Base-by-base conservation (phyloP, 140 eudicot species). In the Ambrosia hybrid region DNA sequence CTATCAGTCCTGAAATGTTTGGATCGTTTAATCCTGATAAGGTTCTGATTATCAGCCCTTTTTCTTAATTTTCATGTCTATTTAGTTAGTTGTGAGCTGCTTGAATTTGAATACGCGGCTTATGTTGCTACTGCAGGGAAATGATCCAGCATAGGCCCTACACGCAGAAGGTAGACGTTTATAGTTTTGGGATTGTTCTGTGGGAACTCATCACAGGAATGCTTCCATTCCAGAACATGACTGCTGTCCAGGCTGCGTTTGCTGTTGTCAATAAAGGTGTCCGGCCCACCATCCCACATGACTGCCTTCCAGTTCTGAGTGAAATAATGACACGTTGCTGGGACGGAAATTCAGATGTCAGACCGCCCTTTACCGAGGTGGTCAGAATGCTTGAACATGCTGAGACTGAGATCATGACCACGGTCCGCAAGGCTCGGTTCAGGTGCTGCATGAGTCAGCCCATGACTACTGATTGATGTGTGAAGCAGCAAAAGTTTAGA, bases 161-260 rank as follows among this genome's bases (percentile, higher is more conserved):
- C 81, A 87, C 96, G 15, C 98, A 92, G 68, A 92, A 92, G 59
- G 98, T 92, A 1, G 98, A 92, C 56, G 96, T 92, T 1, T 92
- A 92, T 51, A 92, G 98, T 72, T 92, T 92, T 17, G 98, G 98
- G 55, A 89, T 92, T 13, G 98, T 92, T 0, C 83, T 92, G 52
- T 92, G 98, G 98, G 98, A 92, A 57, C 92, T 92, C 10, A 87
- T 92, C 36, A 92, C 98, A 4, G 98, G 98, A n/a, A 89, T 92
- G 98, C 98, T 92, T 75, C 98, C 98, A 0, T 92, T 92, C 80
- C 95, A 83, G 79, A 92, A 92, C 85, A 92, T 92, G 98, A 89
- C 96, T 13, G 98, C 98, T 6, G 98, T 92, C 37, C 96, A 92
- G 77, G 98, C 96, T 4, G 98, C 98, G 39, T 92, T 92, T 77